phyloP scores from a whole-genome alignment of 2,329 filamentous ascomycete species.

The Aspergillus fischeri region DNA sequence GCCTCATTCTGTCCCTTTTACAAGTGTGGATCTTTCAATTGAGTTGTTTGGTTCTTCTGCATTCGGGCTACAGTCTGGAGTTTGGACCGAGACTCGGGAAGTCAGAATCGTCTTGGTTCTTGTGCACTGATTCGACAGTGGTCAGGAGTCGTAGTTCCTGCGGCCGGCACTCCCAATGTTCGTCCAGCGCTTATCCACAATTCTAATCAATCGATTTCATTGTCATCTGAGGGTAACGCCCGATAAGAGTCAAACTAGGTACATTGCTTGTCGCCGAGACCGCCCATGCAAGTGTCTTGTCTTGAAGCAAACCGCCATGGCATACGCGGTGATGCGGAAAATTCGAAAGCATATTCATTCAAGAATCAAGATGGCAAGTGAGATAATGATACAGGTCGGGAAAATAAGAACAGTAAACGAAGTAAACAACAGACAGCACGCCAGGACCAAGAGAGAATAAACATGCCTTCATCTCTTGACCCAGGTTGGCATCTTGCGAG shows the following conservation, averaged over 20 bases:
- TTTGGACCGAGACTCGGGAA: not conserved
- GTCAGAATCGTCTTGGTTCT: not conserved
- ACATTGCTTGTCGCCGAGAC: not conserved
- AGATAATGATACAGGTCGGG: constrained; percentile 17
- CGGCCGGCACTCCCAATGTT: too few species aligned
- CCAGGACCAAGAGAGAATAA: constrained; percentile 23
- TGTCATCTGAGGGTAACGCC: not conserved
- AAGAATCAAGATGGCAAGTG: constrained; percentile 11
- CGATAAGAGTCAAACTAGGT: not conserved
- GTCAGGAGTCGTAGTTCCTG: not conserved
- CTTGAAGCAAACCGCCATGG: constrained; percentile 15
- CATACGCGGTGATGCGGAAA: constrained; percentile 12
- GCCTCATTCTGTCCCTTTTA: not conserved
- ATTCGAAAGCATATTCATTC: constrained; percentile 16
- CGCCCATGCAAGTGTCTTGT: constrained; percentile 9
- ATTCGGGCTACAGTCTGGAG: not conserved
- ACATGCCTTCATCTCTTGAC: constrained; percentile 66
- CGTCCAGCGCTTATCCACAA: not conserved
- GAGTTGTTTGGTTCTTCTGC: not conserved
- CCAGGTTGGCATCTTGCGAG: constrained; percentile 97
- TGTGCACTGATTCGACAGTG: not conserved
- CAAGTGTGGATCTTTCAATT: not conserved
- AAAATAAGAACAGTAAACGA: constrained; percentile 8
- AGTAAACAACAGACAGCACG: constrained; percentile 20
- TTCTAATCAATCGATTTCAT: not conserved